phyloP scores from a whole-genome alignment of 805 yeast species.

The Wickerhamomyces tratensis region DNA sequence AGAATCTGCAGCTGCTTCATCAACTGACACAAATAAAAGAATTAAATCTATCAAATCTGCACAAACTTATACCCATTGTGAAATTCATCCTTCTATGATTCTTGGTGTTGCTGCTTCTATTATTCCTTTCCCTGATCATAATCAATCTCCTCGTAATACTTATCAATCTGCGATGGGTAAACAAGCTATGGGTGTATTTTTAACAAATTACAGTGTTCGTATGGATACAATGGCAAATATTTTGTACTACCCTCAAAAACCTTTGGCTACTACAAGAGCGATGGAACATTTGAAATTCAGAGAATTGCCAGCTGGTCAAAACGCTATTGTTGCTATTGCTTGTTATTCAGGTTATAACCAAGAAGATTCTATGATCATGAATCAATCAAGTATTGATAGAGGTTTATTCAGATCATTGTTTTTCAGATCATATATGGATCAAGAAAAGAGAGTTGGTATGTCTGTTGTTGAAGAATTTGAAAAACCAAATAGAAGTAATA shows the following conservation, averaged over 20 bases:
- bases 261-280: constrained; percentile 93
- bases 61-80: constrained; percentile 95
- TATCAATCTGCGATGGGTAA: constrained; percentile 99
- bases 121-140: constrained; percentile 99
- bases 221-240: constrained; percentile 99
- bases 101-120: constrained; percentile 97
- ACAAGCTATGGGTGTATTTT: constrained; percentile 98
- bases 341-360: constrained; percentile 98
- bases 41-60: constrained; percentile 65
- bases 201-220: constrained; percentile 90
- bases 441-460: constrained; percentile 98
- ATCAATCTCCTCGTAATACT: constrained; percentile 98
- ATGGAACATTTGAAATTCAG: constrained; percentile 97
- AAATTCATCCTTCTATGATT: constrained; percentile 98
- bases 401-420: constrained; percentile 93
- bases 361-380: constrained; percentile 99
- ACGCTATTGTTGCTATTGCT: constrained; percentile 95
- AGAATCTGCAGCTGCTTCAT: constrained; percentile 26
- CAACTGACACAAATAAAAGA: constrained; percentile 54
- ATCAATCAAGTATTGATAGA: constrained; percentile 93
- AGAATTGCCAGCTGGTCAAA: constrained; percentile 98
- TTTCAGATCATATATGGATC: constrained; percentile 97
- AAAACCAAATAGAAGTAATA: constrained; percentile 90
- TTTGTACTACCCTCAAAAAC: constrained; percentile 95
- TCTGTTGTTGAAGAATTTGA: constrained; percentile 96